phyloP scores from a whole-genome alignment of 805 yeast species.

The Metschnikowia corniflorae region DNA sequence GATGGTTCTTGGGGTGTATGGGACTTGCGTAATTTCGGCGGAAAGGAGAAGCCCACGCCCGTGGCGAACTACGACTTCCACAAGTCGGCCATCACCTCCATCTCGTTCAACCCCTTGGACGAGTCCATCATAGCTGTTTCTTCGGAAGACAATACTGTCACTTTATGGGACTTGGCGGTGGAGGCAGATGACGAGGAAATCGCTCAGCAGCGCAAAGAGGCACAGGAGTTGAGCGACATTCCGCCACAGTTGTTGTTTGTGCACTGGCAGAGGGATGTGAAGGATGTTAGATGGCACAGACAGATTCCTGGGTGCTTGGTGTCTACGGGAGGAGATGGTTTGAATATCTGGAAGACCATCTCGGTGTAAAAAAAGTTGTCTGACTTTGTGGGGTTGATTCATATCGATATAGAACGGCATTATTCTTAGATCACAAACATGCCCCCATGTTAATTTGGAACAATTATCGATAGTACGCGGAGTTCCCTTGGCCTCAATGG shows the following conservation, averaged over 20 bases:
- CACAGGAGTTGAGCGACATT: slow-evolving; percentile 77
- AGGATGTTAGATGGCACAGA: slow-evolving; percentile 96
- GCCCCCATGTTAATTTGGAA: too few species aligned
- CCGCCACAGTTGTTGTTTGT: slow-evolving; percentile 96
- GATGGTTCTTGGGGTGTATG: slow-evolving; percentile 97
- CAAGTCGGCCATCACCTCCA: slow-evolving; percentile 87
- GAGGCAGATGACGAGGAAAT: slow-evolving; percentile 98
- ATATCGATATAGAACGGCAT: too few species aligned
- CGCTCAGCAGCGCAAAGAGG: slow-evolving; percentile 74
- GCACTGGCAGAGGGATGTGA: slow-evolving; percentile 97
- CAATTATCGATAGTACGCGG: too few species aligned
- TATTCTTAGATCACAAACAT: too few species aligned
- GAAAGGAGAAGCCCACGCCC: slow-evolving; percentile 55
- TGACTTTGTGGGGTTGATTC: too few species aligned
- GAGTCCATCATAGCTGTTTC: slow-evolving; percentile 95
- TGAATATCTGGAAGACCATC: slow-evolving; percentile 94
- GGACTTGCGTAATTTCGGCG: slow-evolving; percentile 86
- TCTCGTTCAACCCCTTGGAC: slow-evolving; percentile 91
- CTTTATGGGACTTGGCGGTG: slow-evolving; percentile 96
- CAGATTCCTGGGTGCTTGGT: slow-evolving; percentile 96
- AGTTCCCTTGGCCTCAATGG: too few species aligned
- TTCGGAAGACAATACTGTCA: slow-evolving; percentile 94
- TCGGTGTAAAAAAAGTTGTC: slow-evolving; percentile 76
- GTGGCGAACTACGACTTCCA: slow-evolving; percentile 96
- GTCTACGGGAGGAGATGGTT: slow-evolving; percentile 93